Evolutionary conservation across 352 stramenopile genomes (phyloP), one percentile per base, ranked within the genome.

Genomic region (Lagenidium giganteum): DNA sequence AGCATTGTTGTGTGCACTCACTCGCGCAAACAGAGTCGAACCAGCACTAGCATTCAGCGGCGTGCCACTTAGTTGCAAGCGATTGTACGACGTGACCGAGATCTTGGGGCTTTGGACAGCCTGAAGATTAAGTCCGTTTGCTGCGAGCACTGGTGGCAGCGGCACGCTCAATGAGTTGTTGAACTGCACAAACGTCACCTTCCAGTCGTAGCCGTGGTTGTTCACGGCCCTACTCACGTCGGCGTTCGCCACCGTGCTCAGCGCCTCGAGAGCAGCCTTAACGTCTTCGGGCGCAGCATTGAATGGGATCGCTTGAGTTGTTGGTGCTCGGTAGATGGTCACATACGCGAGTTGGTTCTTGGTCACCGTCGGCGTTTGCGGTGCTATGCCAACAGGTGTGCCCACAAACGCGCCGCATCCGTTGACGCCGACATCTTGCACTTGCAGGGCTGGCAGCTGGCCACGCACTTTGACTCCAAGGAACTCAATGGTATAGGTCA

Each of bases 401-500:
- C 64, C 52, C 29, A 52, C 49, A 50, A 89, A 87, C 2, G 55
- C 81, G 22, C 82, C 82, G 57, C 95, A 98, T 14, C 95, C 95
- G 50, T 98, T 98, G 0, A 36, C 75, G 8, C 95, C 95, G 12
- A 96, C 33, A 56, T 98, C 86, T 9, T 87, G 53, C n/a, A 98
- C 61, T 45, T 86, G 37, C 31, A 98, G 46, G 2, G 64, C 46
- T 7, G 88, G 87, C 37, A 97, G 61, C 37, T 94, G 77, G 0
- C 95, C 95, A 11, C 93, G 72, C 29, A 98, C 93, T n/a, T 75
- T 59, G 0, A 70, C 51, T 13, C 93, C 95, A 8, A 87, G 70
- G 51, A 98, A 98, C 34, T 95, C 96, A 32, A 98, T 68, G 13
- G 58, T 83, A 64, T 98, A 98, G 25, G 81, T 77, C 14, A 97